Evolutionary conservation across 2,329 filamentous ascomycete species (phyloP).

Genomic region (Alternaria ventricosa): DNA sequence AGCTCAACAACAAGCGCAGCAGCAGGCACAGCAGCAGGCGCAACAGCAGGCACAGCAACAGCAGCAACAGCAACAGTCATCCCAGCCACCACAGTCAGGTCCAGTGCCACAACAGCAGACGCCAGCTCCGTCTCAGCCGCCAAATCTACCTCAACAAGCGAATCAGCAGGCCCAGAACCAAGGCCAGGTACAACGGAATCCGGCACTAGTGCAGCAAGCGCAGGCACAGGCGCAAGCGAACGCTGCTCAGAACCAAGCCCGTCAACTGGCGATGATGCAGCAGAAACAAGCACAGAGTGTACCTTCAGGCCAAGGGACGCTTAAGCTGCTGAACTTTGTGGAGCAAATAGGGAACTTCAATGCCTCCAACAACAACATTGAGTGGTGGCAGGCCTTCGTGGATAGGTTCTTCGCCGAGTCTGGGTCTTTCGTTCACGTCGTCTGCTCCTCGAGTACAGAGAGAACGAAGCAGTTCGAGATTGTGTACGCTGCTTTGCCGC

Average conservation of each 20-base stretch:
- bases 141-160: slow-evolving; percentile 39
- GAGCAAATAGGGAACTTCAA: slow-evolving; percentile 61
- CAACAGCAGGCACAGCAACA: background rate
- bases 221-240: slow-evolving; percentile 32
- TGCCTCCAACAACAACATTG: slow-evolving; percentile 63
- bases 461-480: slow-evolving; percentile 86
- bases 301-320: slow-evolving; percentile 50
- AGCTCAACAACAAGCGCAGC: slow-evolving; percentile 33
- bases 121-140: slow-evolving; percentile 45
- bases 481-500: slow-evolving; percentile 76
- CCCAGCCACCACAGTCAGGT: slow-evolving; percentile 47
- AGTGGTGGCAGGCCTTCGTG: slow-evolving; percentile 82
- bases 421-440: slow-evolving; percentile 77
- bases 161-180: slow-evolving; percentile 44
- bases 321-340: slow-evolving; percentile 63
- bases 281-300: slow-evolving; percentile 33
- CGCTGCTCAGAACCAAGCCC: slow-evolving; percentile 29
- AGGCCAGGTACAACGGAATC: slow-evolving; percentile 46
- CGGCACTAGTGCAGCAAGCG: slow-evolving; percentile 38
- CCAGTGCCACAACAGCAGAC: slow-evolving; percentile 55
- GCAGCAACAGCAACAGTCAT: slow-evolving; percentile 43
- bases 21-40: slow-evolving; percentile 46
- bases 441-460: slow-evolving; percentile 62
- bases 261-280: slow-evolving; percentile 40
- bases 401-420: slow-evolving; percentile 78